These are phyloP conservation scores for Isatis tinctoria DNA, from an alignment of 345 rosid species.

Conservation along the genomic window DNA sequence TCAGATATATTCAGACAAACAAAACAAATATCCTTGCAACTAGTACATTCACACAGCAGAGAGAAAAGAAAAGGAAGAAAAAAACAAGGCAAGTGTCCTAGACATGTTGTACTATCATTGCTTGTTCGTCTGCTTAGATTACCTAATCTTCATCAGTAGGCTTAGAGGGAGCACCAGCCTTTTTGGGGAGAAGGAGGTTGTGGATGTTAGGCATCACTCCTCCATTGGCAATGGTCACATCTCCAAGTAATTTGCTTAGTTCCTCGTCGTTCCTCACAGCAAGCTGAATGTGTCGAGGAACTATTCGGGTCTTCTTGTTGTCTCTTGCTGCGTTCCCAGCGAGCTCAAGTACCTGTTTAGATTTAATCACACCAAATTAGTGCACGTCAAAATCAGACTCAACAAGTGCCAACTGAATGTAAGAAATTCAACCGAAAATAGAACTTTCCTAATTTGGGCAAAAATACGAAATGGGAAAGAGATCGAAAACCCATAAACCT, in stretches of 20 bases:
- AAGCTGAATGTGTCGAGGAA: slow-evolving; percentile 84
- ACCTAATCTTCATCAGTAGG: slow-evolving; percentile 60
- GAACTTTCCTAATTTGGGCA: too few relatives aligned
- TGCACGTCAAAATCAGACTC: too few relatives aligned
- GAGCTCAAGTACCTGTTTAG: slow-evolving; percentile 65
- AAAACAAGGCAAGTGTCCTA: background rate
- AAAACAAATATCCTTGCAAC: too few relatives aligned
- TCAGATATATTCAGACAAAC: too few relatives aligned
- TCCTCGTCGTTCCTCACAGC: slow-evolving; percentile 95
- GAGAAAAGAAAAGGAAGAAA: too few relatives aligned
- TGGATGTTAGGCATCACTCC: slow-evolving; percentile 99
- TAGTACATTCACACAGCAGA: background rate
- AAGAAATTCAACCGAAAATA: too few relatives aligned
- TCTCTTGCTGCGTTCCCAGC: slow-evolving; percentile 90
- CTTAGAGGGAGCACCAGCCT: slow-evolving; percentile 48
- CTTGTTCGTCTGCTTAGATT: background rate
- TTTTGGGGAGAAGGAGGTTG: slow-evolving; percentile 88
- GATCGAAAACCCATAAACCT: background rate
- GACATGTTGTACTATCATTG: background rate
- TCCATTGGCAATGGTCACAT: slow-evolving; percentile 87
- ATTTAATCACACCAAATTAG: background rate
- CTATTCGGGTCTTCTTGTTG: slow-evolving; percentile 87
- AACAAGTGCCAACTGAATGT: too few relatives aligned
- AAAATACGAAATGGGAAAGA: too few relatives aligned
- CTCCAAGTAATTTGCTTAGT: slow-evolving; percentile 87